A percentile compares a stretch with the other conserved stretches of the same genome.
Conservation (phyloP, 2,329 filamentous ascomycete genomes). For the Neophaeococcomyces mojaviensis region DNA sequence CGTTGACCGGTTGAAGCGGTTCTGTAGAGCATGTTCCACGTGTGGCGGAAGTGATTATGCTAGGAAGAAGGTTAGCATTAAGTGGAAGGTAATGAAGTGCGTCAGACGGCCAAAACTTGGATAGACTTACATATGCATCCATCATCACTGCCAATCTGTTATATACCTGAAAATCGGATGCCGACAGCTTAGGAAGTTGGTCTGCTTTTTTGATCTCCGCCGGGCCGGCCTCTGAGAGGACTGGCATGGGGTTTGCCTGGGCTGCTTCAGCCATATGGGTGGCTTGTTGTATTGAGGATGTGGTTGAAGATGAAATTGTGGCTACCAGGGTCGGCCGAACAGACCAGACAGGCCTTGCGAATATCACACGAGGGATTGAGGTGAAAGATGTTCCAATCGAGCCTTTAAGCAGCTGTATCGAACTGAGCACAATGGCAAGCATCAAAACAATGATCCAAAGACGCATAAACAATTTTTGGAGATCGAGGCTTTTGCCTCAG, state of each 20-base stretch:
- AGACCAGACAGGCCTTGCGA: background rate
- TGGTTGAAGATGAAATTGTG: background rate
- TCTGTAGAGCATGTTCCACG: conserved; percentile 64
- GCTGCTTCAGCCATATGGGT: background rate
- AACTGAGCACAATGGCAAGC: conserved; percentile 2
- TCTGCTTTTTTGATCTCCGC: conserved; percentile 17
- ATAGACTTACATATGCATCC: conserved; percentile 56
- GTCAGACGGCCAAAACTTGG: background rate
- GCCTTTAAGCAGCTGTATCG: background rate
- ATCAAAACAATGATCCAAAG: conserved; percentile 8
- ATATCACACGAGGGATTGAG: background rate
- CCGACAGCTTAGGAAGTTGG: conserved; percentile 54
- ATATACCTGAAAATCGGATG: conserved; percentile 54
- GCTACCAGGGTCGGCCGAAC: background rate
- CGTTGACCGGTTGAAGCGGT: conserved; percentile 55
- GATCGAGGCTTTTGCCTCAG: too few relatives aligned
- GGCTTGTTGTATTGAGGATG: background rate
- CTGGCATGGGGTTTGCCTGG: conserved; percentile 3
- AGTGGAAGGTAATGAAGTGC: conserved; percentile 2
- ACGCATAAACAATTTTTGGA: background rate
- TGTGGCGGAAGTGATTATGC: conserved; percentile 69
- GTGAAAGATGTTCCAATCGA: background rate
- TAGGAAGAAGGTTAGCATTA: conserved; percentile 27
- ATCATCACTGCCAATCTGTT: conserved; percentile 20
- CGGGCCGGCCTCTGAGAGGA: background rate